These are phyloP conservation scores for Hypoxylon intermedium DNA, from an alignment of 495 filamentous ascomycete genomes.

Conservation along the genomic window DNA sequence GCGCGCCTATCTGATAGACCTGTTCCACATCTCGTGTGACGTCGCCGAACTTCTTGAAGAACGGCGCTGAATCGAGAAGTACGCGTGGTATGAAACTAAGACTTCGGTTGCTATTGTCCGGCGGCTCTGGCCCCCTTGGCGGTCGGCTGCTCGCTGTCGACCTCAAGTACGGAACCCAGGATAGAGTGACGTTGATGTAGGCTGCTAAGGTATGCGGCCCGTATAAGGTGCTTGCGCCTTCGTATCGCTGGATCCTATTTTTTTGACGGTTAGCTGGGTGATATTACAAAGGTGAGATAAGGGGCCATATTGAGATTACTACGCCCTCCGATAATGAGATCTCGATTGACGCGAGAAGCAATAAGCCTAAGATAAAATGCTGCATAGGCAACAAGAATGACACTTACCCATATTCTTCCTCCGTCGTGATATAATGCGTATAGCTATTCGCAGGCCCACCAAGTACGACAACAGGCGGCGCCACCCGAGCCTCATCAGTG, in stretches of 20 bases:
- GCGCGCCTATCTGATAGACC: constrained; percentile 62
- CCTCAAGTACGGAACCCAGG: constrained; percentile 72
- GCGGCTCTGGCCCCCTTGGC: constrained; percentile 70
- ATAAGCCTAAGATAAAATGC: background rate
- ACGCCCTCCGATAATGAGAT: background rate
- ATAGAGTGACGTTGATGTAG: constrained; percentile 84
- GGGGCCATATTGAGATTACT: no score
- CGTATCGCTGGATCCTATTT: constrained; percentile 79
- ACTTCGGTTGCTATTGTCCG: constrained; percentile 80
- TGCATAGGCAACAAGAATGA: background rate
- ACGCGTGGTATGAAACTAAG: constrained; percentile 84
- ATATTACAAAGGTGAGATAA: no score
- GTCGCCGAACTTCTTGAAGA: constrained; percentile 80
- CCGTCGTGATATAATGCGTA: constrained; percentile 93
- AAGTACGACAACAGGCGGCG: constrained; percentile 76
- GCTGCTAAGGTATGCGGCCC: constrained; percentile 90
- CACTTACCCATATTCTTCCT: constrained; percentile 77
- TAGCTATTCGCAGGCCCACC: constrained; percentile 96
- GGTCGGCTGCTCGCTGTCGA: constrained; percentile 54
- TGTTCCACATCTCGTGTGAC: constrained; percentile 65
- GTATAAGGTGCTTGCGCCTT: constrained; percentile 94
- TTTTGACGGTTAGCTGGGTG: constrained; percentile 5
- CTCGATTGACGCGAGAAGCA: background rate
- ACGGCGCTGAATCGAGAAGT: constrained; percentile 71
- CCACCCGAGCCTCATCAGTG: constrained; percentile 39